Base-by-base conservation (phyloP, 1,139 yeast genomes). In the Wickerhamomyces sp. region DNA sequence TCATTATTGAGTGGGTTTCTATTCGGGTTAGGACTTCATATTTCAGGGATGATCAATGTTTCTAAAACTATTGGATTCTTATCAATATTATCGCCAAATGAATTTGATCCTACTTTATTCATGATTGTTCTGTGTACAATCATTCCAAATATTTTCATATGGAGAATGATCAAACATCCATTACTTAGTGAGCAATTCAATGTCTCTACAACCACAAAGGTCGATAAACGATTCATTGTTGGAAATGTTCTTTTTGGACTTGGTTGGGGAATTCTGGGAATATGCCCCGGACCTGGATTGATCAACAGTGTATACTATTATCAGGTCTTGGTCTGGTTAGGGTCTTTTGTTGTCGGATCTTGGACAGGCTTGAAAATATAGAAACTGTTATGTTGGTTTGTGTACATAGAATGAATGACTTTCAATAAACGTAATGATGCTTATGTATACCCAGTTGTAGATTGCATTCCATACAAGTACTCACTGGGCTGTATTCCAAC, bases 221-320 rank as follows among this genome's bases (percentile, higher is more conserved):
- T 64, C 5, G 52, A 61, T 1, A 35, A 44, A 0, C 57, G 54
- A 36, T 64, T 73, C 39, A 37, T 73, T 0, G 7, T 68, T 4
- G 78, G 78, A 4, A 63, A 69, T 44, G 59, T 59, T 0, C 33
- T 72, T 2, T 73, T 73, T 51, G 78, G 78, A 5, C 27, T 68
- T 10, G 78, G 78, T 1, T 73, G 78, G 78, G 78, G 75, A 1
- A 36, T 71, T 3, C 54, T 68, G 1, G 78, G 78, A 1, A 58
- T 72, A 10, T 73, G 78, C 51, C 78, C 78, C 0, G 78, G 75
- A 4, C 77, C 78, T 10, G 78, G 72, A 1, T 36, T 53, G 1
- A 34, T 52, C 18, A 45, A 50, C 39, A 26, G 39, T 7, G 45
- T 45, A 5, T 53, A 53, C 27, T 40, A 51, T 36, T 44, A 48